Evolutionary conservation across 2,329 filamentous ascomycete species (phyloP).

Genomic region (Botryosphaeria dothidea): DNA sequence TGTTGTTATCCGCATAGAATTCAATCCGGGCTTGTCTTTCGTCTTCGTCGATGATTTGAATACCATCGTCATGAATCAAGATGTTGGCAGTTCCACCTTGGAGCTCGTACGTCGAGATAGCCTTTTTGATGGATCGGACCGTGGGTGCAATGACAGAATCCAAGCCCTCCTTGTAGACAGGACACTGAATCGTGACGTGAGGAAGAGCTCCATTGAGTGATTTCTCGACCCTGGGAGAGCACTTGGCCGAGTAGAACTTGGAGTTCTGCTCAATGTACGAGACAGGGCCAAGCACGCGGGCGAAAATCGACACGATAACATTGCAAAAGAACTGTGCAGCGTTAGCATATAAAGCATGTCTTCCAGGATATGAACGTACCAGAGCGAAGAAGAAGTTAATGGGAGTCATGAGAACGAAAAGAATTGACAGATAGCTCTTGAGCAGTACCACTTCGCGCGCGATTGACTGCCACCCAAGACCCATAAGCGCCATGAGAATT

Average conservation of each 20-base stretch:
- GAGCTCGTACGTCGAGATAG: conserved; percentile 53
- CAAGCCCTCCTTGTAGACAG: conserved; percentile 85
- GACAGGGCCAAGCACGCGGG: conserved; percentile 75
- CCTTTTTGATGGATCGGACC: conserved; percentile 43
- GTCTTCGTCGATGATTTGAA: conserved; percentile 58
- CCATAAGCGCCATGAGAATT: conserved; percentile 66
- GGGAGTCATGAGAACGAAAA: conserved; percentile 65
- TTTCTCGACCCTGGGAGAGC: conserved; percentile 59
- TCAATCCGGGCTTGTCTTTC: conserved; percentile 47
- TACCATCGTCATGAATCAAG: conserved; percentile 69
- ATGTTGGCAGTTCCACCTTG: conserved; percentile 67
- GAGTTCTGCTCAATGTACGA: conserved; percentile 74
- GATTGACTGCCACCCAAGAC: conserved; percentile 69
- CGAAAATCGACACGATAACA: conserved; percentile 73
- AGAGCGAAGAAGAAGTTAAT: conserved; percentile 79
- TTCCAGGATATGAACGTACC: conserved; percentile 28
- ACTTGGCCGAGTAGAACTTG: conserved; percentile 77
- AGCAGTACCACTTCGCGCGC: conserved; percentile 70
- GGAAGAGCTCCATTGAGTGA: conserved; percentile 56
- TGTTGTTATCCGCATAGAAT: conserved; percentile 52
- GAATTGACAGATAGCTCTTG: conserved; percentile 61
- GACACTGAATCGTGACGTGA: conserved; percentile 76
- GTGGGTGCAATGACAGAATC: conserved; percentile 46
- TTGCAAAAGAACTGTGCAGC: conserved; percentile 69
- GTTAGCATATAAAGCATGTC: neutral